Evolutionary conservation across 225 moss, liverwort and hornwort species (phyloP), one percentile per base, ranked within the genome.

Genomic region (Polytrichum formosum): DNA sequence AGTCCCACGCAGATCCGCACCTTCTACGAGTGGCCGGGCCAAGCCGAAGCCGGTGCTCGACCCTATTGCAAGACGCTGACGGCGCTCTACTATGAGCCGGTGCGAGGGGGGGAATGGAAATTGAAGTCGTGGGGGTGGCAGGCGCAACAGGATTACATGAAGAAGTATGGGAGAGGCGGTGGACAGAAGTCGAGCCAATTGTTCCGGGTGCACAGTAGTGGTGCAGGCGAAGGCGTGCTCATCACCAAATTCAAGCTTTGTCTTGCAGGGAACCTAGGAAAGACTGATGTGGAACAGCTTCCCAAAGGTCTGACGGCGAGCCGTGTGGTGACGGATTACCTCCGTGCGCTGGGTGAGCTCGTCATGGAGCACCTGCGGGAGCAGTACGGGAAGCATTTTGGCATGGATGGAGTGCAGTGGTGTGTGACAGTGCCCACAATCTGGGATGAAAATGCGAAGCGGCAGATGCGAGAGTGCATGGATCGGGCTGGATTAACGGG

Each of bases 31-130:
- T 76, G 76, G 76, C 76, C 76, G 6, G 25, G 23, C 59, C 69
- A 69, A 26, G 37, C 54, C 3, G 55, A 53, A 30, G 30, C 63
- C 18, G 69, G 69, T 5, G 61, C 26, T 18, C 61, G 7, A 37
- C 76, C 64, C n/a, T 76, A 76, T n/a, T 70, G 76, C 70, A 76
- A 76, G 70, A 76, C 76, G 3, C 31, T 64, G 25, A 70, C 76
- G 6, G 63, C 28, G 53, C 22, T 56, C 27, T 56, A 21, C 7
- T 70, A 76, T 33, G 28, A 60, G 22, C 29, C 26, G 29, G 58
- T 23, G 20, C 21, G 58, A 21, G 30, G 26, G 21, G 6, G 28
- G 28, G 18, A 26, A 6, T 56, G 55, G 58, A 29, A 69, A 4
- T 58, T 72, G 18, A 54, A 18, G 18, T 80, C 19, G 1, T 84